phyloP scores from a whole-genome alignment of 768 basidiomycete species.

The Auriscalpium vulgare region DNA sequence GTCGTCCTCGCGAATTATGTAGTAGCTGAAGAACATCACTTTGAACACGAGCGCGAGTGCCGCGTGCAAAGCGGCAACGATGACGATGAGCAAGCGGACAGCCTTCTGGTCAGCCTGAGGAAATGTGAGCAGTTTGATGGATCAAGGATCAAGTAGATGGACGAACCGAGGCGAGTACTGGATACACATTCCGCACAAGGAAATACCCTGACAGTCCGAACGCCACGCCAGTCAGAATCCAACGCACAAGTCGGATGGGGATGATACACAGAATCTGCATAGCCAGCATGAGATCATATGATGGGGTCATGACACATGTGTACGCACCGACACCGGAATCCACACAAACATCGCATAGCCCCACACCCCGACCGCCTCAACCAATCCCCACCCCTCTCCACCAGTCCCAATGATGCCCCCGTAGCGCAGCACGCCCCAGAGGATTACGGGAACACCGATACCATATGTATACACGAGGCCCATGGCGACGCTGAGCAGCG shows the following conservation, averaged over 20 bases:
- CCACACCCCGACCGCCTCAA: conserved; percentile 77
- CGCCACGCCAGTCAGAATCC: conserved; percentile 67
- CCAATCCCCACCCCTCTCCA: conserved; percentile 77
- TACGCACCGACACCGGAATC: conserved; percentile 77
- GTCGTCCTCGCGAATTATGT: conserved; percentile 33
- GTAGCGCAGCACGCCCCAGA: conserved; percentile 84
- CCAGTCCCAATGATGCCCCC: conserved; percentile 44
- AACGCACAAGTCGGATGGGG: conserved; percentile 74
- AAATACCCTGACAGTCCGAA: conserved; percentile 84
- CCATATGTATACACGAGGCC: conserved; percentile 85
- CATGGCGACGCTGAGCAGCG: conserved; percentile 73
- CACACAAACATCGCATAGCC: conserved; percentile 79
- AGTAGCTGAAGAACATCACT: conserved; percentile 62
- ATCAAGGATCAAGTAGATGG: neutral
- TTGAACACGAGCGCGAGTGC: conserved; percentile 83
- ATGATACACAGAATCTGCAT: conserved; percentile 75
- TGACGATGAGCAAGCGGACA: conserved; percentile 73
- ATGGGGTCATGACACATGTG: neutral
- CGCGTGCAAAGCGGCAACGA: conserved; percentile 68
- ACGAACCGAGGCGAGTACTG: conserved; percentile 76
- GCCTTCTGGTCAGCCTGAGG: conserved; percentile 79
- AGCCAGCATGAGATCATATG: neutral
- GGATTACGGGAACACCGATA: conserved; percentile 65
- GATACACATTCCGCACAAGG: conserved; percentile 79
- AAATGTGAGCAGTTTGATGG: neutral